phyloP scores from a whole-genome alignment of 257 asterid species.

The Mentha longifolia region DNA sequence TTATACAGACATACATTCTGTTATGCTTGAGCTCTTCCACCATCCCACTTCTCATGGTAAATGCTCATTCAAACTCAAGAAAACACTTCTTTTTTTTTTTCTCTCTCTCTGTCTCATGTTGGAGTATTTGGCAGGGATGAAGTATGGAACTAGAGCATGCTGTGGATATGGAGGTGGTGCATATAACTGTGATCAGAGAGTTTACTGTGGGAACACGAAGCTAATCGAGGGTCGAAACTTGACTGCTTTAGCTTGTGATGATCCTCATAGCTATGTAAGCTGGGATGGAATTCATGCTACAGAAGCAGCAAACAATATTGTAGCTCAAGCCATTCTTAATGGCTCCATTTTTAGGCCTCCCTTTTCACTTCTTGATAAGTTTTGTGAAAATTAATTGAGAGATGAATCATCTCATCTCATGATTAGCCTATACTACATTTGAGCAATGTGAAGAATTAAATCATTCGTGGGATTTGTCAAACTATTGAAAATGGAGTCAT shows the following conservation, averaged over 20 bases:
- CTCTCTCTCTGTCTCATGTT: background rate
- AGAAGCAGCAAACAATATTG: slow-evolving; percentile 79
- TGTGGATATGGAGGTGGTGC: slow-evolving; percentile 82
- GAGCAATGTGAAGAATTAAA: too few relatives aligned
- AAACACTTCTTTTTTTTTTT: background rate
- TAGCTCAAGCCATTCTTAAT: slow-evolving; percentile 43
- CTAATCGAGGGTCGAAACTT: slow-evolving; percentile 45
- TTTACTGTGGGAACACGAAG: slow-evolving; percentile 57
- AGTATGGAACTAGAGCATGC: slow-evolving; percentile 73
- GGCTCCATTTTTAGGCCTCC: slow-evolving; percentile 47
- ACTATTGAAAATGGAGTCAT: background rate
- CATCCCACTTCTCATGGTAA: slow-evolving; percentile 75
- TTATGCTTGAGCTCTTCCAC: slow-evolving; percentile 68
- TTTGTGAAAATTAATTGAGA: slow-evolving; percentile 33
- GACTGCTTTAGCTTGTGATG: slow-evolving; percentile 60
- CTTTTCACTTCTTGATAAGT: slow-evolving; percentile 39
- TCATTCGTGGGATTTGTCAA: background rate
- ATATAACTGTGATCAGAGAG: slow-evolving; percentile 54
- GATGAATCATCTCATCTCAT: background rate
- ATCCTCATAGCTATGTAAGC: slow-evolving; percentile 69
- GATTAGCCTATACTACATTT: too few relatives aligned
- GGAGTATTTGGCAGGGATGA: slow-evolving; percentile 50
- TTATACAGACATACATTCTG: slow-evolving; percentile 61
- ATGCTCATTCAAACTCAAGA: background rate
- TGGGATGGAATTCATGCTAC: slow-evolving; percentile 87